Evolutionary conservation across 495 filamentous ascomycete species (phyloP).

Genomic region (Cercophora sp.): DNA sequence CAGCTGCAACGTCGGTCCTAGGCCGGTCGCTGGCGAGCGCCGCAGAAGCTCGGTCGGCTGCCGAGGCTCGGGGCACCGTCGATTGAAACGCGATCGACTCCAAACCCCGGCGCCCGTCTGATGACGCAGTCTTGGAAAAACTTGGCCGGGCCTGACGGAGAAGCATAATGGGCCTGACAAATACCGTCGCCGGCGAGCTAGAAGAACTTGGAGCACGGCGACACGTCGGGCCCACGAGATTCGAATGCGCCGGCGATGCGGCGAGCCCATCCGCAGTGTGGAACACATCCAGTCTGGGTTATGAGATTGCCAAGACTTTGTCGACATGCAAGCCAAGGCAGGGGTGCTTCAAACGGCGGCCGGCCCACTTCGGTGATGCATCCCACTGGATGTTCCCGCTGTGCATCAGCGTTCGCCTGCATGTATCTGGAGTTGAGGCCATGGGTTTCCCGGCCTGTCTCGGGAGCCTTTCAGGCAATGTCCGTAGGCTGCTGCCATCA

Average conservation of each 20-base stretch:
- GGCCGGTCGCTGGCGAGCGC: not conserved
- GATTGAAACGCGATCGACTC: constrained; percentile 25
- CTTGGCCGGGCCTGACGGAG: not conserved
- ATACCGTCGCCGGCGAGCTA: not conserved
- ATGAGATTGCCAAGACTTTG: constrained; percentile 8
- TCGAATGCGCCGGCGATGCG: not conserved
- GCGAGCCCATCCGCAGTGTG: constrained; percentile 4
- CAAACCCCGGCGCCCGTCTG: constrained; percentile 13
- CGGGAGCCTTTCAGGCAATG: not conserved
- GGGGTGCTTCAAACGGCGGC: constrained; percentile 11
- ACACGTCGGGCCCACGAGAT: too few species aligned
- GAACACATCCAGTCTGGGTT: not conserved
- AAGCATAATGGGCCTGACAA: constrained; percentile 16
- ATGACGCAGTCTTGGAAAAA: constrained; percentile 15
- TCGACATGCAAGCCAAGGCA: constrained; percentile 7
- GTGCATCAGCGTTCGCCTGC: constrained; percentile 18
- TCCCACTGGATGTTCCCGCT: constrained; percentile 24
- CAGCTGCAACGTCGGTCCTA: too few species aligned
- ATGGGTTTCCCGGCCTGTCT: not conserved
- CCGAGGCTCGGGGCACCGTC: constrained; percentile 12
- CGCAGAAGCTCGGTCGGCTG: constrained; percentile 11
- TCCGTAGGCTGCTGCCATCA: not conserved
- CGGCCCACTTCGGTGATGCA: constrained; percentile 20
- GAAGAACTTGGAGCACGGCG: not conserved
- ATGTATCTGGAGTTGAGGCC: not conserved